Percentiles rank a stretch among this genome's conserved stretches.
These are phyloP conservation scores for Coniochaeta ligniaria DNA, from an alignment of 2,329 filamentous ascomycete genomes.

Conservation along the genomic window DNA sequence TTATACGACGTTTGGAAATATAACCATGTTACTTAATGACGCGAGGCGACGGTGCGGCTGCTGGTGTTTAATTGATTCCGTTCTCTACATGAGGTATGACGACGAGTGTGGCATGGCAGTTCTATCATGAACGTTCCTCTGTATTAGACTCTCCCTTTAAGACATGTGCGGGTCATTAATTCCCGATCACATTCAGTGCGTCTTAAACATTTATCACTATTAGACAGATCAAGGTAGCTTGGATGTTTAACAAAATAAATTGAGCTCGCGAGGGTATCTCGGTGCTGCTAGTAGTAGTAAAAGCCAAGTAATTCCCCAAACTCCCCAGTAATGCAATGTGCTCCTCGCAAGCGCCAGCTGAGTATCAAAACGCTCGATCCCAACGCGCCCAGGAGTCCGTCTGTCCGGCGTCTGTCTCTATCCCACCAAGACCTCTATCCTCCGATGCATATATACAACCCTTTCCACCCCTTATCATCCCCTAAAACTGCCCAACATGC, in stretches of 20 bases:
- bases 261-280: background rate
- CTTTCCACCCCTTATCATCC: background rate
- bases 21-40: background rate
- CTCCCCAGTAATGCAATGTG: background rate
- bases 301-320: background rate
- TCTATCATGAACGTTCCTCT: no score
- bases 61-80: background rate
- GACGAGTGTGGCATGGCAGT: background rate
- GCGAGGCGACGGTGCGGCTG: background rate
- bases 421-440: background rate
- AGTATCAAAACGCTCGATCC: no score
- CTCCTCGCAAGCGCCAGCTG: background rate
- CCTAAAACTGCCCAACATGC: constrained; percentile 10
- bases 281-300: background rate
- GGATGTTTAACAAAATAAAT: background rate
- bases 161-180: no score
- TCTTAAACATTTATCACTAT: background rate
- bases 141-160: no score
- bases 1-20: background rate
- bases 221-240: background rate
- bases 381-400: no score
- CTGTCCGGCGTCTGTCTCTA: background rate
- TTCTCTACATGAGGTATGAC: background rate
- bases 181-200: background rate
- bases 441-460: background rate